Conservation (phyloP, 2,329 filamentous ascomycete genomes). For the Neopestalotiopsis clavispora region DNA sequence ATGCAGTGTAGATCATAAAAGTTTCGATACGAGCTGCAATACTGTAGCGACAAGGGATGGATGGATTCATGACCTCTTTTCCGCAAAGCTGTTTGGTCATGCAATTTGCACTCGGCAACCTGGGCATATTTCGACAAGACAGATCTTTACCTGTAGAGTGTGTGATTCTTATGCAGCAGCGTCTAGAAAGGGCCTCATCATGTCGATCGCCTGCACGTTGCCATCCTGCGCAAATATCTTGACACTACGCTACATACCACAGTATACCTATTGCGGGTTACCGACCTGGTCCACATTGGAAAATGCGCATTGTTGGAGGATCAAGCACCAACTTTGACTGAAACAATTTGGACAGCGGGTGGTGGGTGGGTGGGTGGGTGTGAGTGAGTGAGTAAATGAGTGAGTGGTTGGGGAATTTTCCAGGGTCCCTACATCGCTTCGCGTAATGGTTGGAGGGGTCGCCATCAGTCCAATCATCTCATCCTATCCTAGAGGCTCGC, state of each 20-base stretch:
- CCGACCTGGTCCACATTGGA: no score
- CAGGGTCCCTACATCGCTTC: not conserved
- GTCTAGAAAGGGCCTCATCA: not conserved
- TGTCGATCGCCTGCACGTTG: not conserved
- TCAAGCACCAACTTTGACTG: not conserved
- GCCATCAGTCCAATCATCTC: not conserved
- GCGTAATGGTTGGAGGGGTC: not conserved
- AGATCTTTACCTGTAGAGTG: not conserved
- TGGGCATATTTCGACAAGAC: not conserved
- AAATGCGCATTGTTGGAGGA: not conserved
- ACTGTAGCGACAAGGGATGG: not conserved
- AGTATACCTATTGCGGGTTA: no score
- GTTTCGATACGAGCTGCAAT: slow-evolving; percentile 7
- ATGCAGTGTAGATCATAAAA: not conserved
- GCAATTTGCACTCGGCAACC: not conserved
- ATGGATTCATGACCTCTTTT: slow-evolving; percentile 2
- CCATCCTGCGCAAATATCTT: not conserved
- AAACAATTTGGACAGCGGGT: not conserved
- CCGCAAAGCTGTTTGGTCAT: not conserved
- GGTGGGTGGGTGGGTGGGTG: not conserved
- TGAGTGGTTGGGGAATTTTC: not conserved
- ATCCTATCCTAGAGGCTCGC: not conserved
- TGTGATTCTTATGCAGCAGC: not conserved
- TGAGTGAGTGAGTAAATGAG: no score
- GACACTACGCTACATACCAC: no score